Evolutionary conservation across 2,329 filamentous ascomycete genomes (phyloP), one percentile per base, ranked within the genome.

Genomic region (Thielaviopsis populi): DNA sequence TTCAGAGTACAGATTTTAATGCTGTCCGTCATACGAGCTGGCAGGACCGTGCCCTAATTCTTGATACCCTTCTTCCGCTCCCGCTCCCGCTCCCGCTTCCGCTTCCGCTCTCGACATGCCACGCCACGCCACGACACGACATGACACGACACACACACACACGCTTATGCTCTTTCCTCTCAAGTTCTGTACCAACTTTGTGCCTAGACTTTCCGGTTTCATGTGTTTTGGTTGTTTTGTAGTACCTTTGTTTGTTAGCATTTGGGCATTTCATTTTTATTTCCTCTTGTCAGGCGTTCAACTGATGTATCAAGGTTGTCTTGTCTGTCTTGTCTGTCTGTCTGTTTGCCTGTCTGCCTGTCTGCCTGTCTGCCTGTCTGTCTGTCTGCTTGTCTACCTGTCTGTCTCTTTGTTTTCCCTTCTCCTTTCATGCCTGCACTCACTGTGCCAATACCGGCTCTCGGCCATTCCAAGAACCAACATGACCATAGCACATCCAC

Each of bases 1-100:
- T 70, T 63, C 27, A 3, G 10, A 4, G 11, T 5, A 7, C 64
- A 75, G 74, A 69, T 75, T 75, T 70, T 75, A 69, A 73, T 66
- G 33, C 17, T 59, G 46, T 58, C 56, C 30, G 53, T 56, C 53
- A 30, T 15, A 56, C 30, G 53, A 56, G 53, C 24, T 56, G 53
- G 24, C 53, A 56, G 53, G 53, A 56, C 53, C 17, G 27, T n/a
- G 22, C 53, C 27, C 54, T 68, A 37, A 56, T 41, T 37, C 60
- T 65, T 67, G 65, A 68, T 67, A 64, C 63, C 58, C 63, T 60
- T 48, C 27, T 43, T 15, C 17, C 33, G 68, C 60, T 65, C 53
- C 56, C 67, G n/a, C n/a, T n/a, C n/a, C n/a, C n/a, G n/a, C n/a
- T n/a, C n/a, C n/a, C n/a, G n/a, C n/a, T n/a, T n/a, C n/a, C n/a